Percentiles rank a stretch among this genome's conserved stretches.
Conservation (phyloP, 805 yeast species). For the Saccharomycopsis sp. region DNA sequence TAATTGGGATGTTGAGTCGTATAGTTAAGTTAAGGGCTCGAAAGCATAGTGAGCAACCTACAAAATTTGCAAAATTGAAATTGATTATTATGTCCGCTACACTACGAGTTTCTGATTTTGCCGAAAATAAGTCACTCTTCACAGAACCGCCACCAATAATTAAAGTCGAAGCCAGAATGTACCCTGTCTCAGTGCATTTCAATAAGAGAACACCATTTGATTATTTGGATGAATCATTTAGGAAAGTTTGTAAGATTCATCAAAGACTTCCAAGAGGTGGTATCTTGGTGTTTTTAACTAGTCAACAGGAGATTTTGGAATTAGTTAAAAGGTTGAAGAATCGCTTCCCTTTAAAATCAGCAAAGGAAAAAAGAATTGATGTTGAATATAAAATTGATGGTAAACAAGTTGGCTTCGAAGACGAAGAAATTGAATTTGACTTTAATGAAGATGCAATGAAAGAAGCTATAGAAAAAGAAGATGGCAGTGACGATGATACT, state of each 20-base stretch:
- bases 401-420: not conserved
- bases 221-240: slow-evolving; percentile 80
- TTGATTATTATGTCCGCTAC: slow-evolving; percentile 96
- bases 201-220: slow-evolving; percentile 70
- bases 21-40: slow-evolving; percentile 65
- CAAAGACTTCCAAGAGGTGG: slow-evolving; percentile 87
- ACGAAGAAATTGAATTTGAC: slow-evolving; percentile 26
- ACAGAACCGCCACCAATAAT: slow-evolving; percentile 75
- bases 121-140: slow-evolving; percentile 72
- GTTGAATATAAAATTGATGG: slow-evolving; percentile 33
- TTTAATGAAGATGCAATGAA: slow-evolving; percentile 25
- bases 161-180: slow-evolving; percentile 88
- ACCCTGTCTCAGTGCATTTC: slow-evolving; percentile 88
- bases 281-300: slow-evolving; percentile 84
- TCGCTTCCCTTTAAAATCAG: slow-evolving; percentile 48
- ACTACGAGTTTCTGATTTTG: slow-evolving; percentile 83
- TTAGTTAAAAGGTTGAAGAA: slow-evolving; percentile 63
- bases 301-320: slow-evolving; percentile 83
- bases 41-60: slow-evolving; percentile 41
- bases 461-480: slow-evolving; percentile 27
- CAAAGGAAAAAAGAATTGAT: slow-evolving; percentile 32
- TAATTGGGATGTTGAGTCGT: slow-evolving; percentile 91
- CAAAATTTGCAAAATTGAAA: slow-evolving; percentile 55
- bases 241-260: slow-evolving; percentile 83
- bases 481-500: slow-evolving; percentile 35